Evolutionary conservation across 2,329 filamentous ascomycete species (phyloP), one percentile per base, ranked within the genome.

Genomic region (Beauveria caledonica): DNA sequence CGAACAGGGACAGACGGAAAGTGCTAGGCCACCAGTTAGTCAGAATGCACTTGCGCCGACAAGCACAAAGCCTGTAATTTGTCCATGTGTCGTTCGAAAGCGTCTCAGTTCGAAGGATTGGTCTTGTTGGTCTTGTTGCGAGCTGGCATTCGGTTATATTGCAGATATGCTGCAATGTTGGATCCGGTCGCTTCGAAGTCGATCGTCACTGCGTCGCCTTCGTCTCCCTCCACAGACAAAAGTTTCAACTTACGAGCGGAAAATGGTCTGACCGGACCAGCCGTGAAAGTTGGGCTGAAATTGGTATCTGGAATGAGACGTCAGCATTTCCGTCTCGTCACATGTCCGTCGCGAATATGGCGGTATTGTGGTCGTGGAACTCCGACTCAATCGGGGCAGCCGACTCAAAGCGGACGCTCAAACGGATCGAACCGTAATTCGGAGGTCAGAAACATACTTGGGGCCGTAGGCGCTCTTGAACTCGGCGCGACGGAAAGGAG

Each of bases 381-480:
- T 36, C 13, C 39, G 39, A 2, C 7, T 19, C 19, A 15, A 17
- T 39, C 8, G 27, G 15, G 7, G 13, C 10, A 11, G 27, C 15
- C 3, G 5, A 40, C 25, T 27, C 19, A 9, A 15, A 13, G 27
- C 23, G 46, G 8, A 29, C 8, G 1, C 11, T 50, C 25, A 33
- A 25, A 8, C 46, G 55, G 6, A 49, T 56, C 56, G 23, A 10
- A 19, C n/a, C 25, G 5, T 25, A 21, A 17, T 19, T 42, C 5
- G 19, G 23, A 27, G n/a, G 36, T 36, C 44, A 27, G 42, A 40
- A 63, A 71, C 72, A 75, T 83, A 87, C 85, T 86, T 87, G 58
- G 85, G 85, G 71, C 83, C 85, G 72, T 84, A 86, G 66, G 79
- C 76, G 76, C 83, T 86, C 76, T 80, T 81, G 79, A 85, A 87